Evolutionary conservation across 441 rosid genomes (phyloP).

Genomic region (Daphne laureola): DNA sequence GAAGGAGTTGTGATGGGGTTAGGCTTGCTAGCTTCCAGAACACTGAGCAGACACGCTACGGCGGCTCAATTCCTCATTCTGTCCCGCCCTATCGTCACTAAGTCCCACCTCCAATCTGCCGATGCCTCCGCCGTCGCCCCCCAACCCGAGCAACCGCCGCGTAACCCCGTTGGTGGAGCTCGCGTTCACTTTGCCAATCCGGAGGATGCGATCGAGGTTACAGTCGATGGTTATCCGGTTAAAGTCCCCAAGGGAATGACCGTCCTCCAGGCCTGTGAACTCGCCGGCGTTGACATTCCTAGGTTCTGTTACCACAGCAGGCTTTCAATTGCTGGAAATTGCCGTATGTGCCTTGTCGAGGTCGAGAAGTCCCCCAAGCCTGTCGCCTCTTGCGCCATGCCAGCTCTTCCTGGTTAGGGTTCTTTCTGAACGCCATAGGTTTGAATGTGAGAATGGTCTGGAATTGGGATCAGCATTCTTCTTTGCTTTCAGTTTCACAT

Average conservation of each 20-base stretch:
- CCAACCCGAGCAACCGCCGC: conserved; percentile 39
- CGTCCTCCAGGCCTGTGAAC: conserved; percentile 93
- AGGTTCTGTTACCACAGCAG: conserved; percentile 88
- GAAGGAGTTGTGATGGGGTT: conserved; percentile 49
- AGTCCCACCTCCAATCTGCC: conserved; percentile 71
- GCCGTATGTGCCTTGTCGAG: conserved; percentile 98
- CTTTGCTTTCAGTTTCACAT: background rate
- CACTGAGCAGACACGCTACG: conserved; percentile 36
- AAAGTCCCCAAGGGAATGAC: conserved; percentile 95
- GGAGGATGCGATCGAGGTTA: conserved; percentile 90
- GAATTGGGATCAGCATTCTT: background rate
- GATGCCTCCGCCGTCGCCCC: conserved; percentile 56
- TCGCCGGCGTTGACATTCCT: conserved; percentile 94
- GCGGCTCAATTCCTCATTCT: conserved; percentile 30
- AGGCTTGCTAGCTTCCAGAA: conserved; percentile 68
- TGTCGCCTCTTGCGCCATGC: conserved; percentile 98
- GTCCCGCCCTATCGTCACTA: conserved; percentile 61
- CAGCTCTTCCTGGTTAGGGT: conserved; percentile 84
- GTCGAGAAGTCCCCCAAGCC: conserved; percentile 99
- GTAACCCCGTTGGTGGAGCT: conserved; percentile 69
- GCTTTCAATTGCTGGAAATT: conserved; percentile 91
- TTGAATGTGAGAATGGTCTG: conserved; percentile 1
- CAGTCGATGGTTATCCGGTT: conserved; percentile 82
- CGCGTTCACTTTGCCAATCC: conserved; percentile 69
- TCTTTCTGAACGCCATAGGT: background rate